Evolutionary conservation across 495 filamentous ascomycete genomes (phyloP), one percentile per base, ranked within the genome.

Genomic region (Mycothermus thermophilus): DNA sequence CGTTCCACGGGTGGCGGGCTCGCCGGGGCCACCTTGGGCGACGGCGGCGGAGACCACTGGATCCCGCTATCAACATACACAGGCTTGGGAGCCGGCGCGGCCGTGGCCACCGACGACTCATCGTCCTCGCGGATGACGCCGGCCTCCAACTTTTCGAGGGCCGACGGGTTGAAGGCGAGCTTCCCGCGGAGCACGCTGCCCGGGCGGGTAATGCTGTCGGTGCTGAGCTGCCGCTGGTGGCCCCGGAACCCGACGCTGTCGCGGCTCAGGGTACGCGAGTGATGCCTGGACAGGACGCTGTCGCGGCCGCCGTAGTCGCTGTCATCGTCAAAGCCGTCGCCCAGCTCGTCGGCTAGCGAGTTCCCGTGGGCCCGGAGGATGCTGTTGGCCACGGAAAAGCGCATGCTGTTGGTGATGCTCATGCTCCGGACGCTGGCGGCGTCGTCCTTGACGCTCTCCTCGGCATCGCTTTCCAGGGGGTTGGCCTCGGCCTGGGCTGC

Each of bases 331-430:
- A 79, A 78, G 32, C 80, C 80, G 30, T 81, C 80, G 33, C 77
- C 75, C 39, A 97, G 66, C 64, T 97, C 90, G 44, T 95, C 83
- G 7, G 90, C 90, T 26, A 97, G 59, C 44, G 78, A 90, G 24
- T 85, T 46, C 7, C 80, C 80, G 33, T 75, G 75, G 13, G 62
- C 46, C 48, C 78, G 79, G 8, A 51, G 43, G 3, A 52, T 43
- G 6, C 64, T 66, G 36, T 75, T 72, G 39, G 78, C 62, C 23
- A 77, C 63, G 8, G 84, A 90, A 50, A 78, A 83, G 21, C 83
- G 71, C 40, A 69, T 64, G 47, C 79, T 79, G 53, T 77, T 84
- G 28, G 80, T 71, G 41, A 80, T 69, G 50, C 80, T 86, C 60
- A 79, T 77, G 2, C 77, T 81, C 31, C 77, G 72, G 23, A 86